Evolutionary conservation across 2,329 filamentous ascomycete genomes (phyloP), one percentile per base, ranked within the genome.

Genomic region (Meredithiella fracta): DNA sequence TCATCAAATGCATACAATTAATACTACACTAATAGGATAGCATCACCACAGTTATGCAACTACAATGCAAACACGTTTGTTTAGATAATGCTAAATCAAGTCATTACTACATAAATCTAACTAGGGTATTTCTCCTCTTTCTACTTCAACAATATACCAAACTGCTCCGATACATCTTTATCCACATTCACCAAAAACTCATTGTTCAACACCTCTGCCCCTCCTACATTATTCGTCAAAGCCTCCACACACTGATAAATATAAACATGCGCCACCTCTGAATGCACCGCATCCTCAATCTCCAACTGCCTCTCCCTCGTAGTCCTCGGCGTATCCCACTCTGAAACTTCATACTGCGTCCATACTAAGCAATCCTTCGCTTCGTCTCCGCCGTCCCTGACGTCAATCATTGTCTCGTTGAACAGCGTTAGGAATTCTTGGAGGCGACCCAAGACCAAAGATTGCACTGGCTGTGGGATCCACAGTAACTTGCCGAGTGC

Each of bases 371-470:
- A 71, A 63, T 82, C 79, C 1, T 67, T 66, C 1, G 68, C 72
- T 50, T 75, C 72, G 25, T 73, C 72, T 42, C 73, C 71, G 23
- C 78, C 78, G 49, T 83, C 80, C 54, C 82, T 72, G 52, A 90
- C 68, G 62, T 88, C 82, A 1, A 69, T 69, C 29, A 90, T 70
- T 1, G 86, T 76, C 60, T 77, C 78, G 1, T 82, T 85, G 86
- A 86, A 92, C 69, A 89, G 76, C 1, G 75, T 74, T 63, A 92
- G 80, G 62, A 86, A 80, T 63, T 83, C 83, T 65, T 92, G 86
- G 56, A 92, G 70, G 38, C 73, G 75, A 1, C 67, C 64, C 3
- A 88, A 68, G 1, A 79, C 73, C 55, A 84, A 75, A 0, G 77
- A 72, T 59, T 77, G 76, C 64, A 78, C 68, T 0, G 74, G 73